Base-by-base conservation (phyloP, 2,329 filamentous ascomycete genomes). In the Phialemonium atrogriseum region DNA sequence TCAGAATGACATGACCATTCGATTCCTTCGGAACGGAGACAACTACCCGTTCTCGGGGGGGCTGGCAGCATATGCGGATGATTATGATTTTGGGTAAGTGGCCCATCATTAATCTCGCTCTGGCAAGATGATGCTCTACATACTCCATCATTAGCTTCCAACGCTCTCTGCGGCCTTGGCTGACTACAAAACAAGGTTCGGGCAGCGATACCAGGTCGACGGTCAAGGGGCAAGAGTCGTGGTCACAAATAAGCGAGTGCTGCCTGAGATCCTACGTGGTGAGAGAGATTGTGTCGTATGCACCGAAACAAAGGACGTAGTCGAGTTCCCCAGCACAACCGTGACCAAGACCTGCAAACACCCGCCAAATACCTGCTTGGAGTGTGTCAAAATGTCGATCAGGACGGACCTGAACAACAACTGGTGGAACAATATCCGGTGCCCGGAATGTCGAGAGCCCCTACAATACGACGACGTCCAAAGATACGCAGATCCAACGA, bases 371-470 rank as follows among this genome's bases (percentile, higher is more conserved):
- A 47, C 54, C 10, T 62, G 59, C 20, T 41, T 54, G 8, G 47
- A 49, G 11, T 62, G 59, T 23, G 17, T 63, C 4, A 44, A 49
- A 7, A 39, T 44, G 6, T 58, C 52, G 3, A 59, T 63, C 22
- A 42, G 42, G 15, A 47, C 50, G 2, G 55, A 59, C 27, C 28
- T 62, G 10, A 43, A 44, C 18, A 49, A 28, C 38, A 55, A 51
- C 14, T 35, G 54, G 2, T 66, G 63, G 59, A 59, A 63, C 20
- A 55, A 64, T 8, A 59, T 76, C 24, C 52, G 51, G 26, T 78
- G 73, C 31, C 69, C 70, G 0, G 63, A 70, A 30, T 78, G 73
- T 39, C 42, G 55, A 4, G 52, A 50, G 16, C 40, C 44, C 0
- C 50, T 77, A 2, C 43, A 52, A 7, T 63, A 66, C 38, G 46